These are phyloP conservation scores for Tulasnella sp. DNA, from an alignment of 768 basidiomycete species.

Conservation along the genomic window DNA sequence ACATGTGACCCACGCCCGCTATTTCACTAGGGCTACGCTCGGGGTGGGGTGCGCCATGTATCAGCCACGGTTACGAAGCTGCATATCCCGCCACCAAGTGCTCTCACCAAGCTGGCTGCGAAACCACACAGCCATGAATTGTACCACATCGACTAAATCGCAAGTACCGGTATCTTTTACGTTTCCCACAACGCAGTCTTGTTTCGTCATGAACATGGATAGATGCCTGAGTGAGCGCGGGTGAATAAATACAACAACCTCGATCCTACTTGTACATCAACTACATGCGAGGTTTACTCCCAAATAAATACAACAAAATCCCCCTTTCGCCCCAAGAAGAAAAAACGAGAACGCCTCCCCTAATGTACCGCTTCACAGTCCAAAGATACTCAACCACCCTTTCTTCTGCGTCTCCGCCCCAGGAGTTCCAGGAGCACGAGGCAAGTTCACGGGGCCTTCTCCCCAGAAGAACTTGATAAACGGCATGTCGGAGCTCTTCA, in stretches of 20 bases:
- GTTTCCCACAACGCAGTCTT: not conserved
- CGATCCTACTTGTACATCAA: not conserved
- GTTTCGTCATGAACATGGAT: too few relatives aligned
- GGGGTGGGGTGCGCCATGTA: not conserved
- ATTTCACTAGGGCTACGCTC: not conserved
- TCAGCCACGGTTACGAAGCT: not conserved
- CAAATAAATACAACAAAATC: not conserved
- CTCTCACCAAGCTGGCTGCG: not conserved
- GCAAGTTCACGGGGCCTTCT: not conserved
- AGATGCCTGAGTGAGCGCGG: not conserved
- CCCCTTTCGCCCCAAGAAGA: not conserved
- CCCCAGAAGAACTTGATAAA: conserved; percentile 13
- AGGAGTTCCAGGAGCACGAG: not conserved
- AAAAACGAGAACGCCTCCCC: not conserved
- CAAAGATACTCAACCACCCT: not conserved
- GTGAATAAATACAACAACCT: too few relatives aligned
- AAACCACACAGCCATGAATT: not conserved
- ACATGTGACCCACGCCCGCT: not conserved
- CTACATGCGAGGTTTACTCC: not conserved
- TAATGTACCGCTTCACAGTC: not conserved
- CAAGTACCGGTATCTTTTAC: not conserved
- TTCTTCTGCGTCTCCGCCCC: not conserved
- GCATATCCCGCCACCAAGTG: not conserved
- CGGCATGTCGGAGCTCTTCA: conserved; percentile 34
- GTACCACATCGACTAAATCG: not conserved